Evolutionary conservation across 2,329 filamentous ascomycete genomes (phyloP).

Genomic region (Exophiala xenobiotica): DNA sequence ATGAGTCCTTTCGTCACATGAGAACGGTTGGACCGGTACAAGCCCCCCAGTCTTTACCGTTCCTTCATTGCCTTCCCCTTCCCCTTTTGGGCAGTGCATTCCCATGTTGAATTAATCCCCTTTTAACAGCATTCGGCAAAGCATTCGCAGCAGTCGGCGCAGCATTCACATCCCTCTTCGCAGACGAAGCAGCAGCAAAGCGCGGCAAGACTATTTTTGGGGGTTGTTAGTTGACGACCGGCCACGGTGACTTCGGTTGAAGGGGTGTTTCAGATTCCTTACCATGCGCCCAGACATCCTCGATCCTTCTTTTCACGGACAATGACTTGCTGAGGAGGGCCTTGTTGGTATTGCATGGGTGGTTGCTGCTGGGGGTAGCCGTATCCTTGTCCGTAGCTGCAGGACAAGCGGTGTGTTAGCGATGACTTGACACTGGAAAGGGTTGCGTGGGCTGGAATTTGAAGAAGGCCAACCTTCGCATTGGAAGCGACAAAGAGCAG

Average conservation of each 20-base stretch:
- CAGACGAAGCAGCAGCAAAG: conserved; percentile 65
- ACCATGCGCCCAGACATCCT: conserved; percentile 55
- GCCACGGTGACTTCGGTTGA: neutral
- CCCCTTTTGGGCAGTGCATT: neutral
- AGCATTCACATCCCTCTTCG: conserved; percentile 64
- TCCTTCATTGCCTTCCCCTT: neutral
- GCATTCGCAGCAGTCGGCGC: conserved; percentile 60
- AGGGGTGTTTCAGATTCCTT: conserved; percentile 16
- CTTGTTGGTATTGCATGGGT: conserved; percentile 56
- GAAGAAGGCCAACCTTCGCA: too few species aligned
- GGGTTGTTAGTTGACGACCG: neutral
- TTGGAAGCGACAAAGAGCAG: too few species aligned
- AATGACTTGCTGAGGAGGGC: conserved; percentile 43
- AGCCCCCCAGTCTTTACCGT: neutral
- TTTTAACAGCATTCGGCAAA: conserved; percentile 29
- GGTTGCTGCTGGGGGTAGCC: conserved; percentile 30
- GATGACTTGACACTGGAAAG: neutral
- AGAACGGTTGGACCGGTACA: neutral
- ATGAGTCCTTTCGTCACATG: neutral
- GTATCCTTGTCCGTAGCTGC: conserved; percentile 48
- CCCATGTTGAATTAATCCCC: neutral
- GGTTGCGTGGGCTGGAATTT: too few species aligned
- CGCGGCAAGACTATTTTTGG: conserved; percentile 47
- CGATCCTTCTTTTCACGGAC: conserved; percentile 49
- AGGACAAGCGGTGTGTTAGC: neutral